phyloP scores from a whole-genome alignment of 2,329 filamentous ascomycete species.

The Colletotrichum theobromicola region DNA sequence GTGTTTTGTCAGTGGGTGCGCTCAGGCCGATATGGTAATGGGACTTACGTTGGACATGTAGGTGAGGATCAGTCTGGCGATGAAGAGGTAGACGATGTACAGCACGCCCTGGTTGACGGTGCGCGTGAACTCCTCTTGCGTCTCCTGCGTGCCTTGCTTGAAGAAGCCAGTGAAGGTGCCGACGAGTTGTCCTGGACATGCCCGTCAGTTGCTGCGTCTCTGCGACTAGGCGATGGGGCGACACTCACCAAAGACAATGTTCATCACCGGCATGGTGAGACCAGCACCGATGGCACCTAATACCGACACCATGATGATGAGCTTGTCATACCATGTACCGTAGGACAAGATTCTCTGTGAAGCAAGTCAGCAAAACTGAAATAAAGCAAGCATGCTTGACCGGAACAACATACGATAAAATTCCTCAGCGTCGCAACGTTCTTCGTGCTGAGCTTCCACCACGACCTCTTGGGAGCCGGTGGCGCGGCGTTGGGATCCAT shows the following conservation, averaged over 20 bases:
- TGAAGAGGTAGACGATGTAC: conserved; percentile 40
- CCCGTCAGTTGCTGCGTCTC: not conserved
- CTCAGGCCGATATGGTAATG: too few species aligned
- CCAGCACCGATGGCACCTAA: conserved; percentile 16
- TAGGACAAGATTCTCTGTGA: conserved; percentile 10
- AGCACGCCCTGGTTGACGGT: conserved; percentile 27
- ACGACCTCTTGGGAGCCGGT: conserved; percentile 1
- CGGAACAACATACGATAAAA: conserved; percentile 12
- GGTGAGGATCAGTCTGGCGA: conserved; percentile 34
- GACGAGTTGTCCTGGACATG: conserved; percentile 29
- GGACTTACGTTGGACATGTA: conserved; percentile 36
- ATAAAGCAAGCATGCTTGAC: not conserved
- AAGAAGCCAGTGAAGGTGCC: conserved; percentile 32
- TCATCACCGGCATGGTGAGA: conserved; percentile 35
- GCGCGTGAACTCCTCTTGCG: conserved; percentile 14
- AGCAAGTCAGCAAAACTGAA: not conserved
- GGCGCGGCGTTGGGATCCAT: not conserved
- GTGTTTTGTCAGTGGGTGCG: not conserved
- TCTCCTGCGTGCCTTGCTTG: conserved; percentile 16
- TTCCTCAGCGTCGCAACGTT: conserved; percentile 11
- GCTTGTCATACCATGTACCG: conserved; percentile 5
- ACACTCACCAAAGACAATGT: conserved; percentile 36
- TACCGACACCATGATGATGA: conserved; percentile 10
- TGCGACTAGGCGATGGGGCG: not conserved
- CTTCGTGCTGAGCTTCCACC: conserved; percentile 16